These are phyloP conservation scores for Cyclanthera cordifolia DNA, from an alignment of 306 rosid species.

Conservation along the genomic window DNA sequence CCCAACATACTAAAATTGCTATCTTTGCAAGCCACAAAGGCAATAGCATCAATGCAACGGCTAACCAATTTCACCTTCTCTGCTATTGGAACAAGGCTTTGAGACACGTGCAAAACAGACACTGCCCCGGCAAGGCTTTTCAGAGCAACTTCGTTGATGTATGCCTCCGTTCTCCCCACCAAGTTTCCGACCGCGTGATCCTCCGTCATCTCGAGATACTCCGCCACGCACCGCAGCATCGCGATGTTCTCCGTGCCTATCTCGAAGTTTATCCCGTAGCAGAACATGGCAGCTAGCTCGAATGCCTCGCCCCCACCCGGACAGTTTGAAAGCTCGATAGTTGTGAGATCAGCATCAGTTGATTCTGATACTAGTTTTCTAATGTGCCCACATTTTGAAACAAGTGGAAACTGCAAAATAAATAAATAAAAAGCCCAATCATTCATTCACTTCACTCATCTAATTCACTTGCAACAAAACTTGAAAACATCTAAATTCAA, in stretches of 20 bases:
- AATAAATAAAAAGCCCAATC: neutral
- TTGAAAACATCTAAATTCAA: neutral
- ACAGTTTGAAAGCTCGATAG: slow-evolving; percentile 43
- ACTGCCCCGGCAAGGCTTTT: slow-evolving; percentile 64
- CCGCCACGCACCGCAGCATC: slow-evolving; percentile 68
- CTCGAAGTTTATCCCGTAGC: slow-evolving; percentile 91
- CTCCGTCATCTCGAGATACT: slow-evolving; percentile 93
- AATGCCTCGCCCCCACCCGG: slow-evolving; percentile 94
- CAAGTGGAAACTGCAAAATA: slow-evolving; percentile 68
- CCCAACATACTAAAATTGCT: slow-evolving; percentile 54
- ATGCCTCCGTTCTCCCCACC: slow-evolving; percentile 64
- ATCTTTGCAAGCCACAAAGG: slow-evolving; percentile 66
- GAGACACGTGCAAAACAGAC: slow-evolving; percentile 48
- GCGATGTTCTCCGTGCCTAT: slow-evolving; percentile 65
- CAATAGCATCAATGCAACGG: slow-evolving; percentile 72
- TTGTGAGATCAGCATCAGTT: slow-evolving; percentile 40
- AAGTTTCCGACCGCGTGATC: slow-evolving; percentile 66
- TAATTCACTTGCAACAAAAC: neutral
- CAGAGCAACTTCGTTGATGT: slow-evolving; percentile 72
- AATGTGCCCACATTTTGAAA: slow-evolving; percentile 71
- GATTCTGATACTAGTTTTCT: slow-evolving; percentile 75
- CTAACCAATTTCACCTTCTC: slow-evolving; percentile 66
- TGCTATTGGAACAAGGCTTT: slow-evolving; percentile 56
- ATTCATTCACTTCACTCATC: neutral
- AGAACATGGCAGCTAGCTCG: slow-evolving; percentile 87